phyloP scores from a whole-genome alignment of 805 yeast species.

The Cephaloascus fragrans region DNA sequence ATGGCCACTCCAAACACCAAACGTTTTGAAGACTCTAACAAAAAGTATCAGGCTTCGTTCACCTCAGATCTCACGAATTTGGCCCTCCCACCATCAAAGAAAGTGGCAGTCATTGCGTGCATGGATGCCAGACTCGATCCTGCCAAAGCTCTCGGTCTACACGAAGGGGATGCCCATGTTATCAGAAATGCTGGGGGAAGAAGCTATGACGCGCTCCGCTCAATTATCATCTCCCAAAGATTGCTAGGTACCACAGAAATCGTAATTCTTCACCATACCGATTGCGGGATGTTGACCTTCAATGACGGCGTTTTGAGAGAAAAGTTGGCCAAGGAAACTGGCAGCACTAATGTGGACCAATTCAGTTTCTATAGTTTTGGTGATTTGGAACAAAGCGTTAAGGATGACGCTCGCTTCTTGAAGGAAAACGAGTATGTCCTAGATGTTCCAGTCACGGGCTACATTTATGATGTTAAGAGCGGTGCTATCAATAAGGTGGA shows the following conservation, averaged over 20 bases:
- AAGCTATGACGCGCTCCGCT: conserved; percentile 26
- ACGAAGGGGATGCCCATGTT: conserved; percentile 33
- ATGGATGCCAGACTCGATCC: conserved; percentile 34
- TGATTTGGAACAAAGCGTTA: conserved; percentile 22
- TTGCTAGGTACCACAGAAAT: conserved; percentile 29
- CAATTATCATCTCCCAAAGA: conserved; percentile 28
- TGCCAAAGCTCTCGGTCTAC: conserved; percentile 21
- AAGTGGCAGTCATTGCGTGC: conserved; percentile 25
- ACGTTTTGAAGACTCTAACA: conserved; percentile 6
- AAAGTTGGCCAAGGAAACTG: conserved; percentile 18
- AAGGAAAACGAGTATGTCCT: conserved; percentile 17
- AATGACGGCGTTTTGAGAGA: conserved; percentile 18
- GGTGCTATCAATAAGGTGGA: conserved; percentile 20
- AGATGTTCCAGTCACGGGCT: conserved; percentile 27
- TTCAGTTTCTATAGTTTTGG: conserved; percentile 22
- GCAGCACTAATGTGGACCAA: conserved; percentile 15
- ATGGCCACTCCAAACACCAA: background rate
- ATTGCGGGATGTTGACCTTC: conserved; percentile 35
- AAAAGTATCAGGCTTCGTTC: conserved; percentile 11
- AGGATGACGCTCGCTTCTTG: conserved; percentile 22
- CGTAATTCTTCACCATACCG: conserved; percentile 29
- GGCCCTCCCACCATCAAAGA: conserved; percentile 25
- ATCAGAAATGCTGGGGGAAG: conserved; percentile 35
- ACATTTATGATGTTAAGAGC: conserved; percentile 25
- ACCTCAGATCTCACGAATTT: conserved; percentile 18